Evolutionary conservation across 2,329 filamentous ascomycete species (phyloP).

Genomic region (Calonectria multiphialidica): DNA sequence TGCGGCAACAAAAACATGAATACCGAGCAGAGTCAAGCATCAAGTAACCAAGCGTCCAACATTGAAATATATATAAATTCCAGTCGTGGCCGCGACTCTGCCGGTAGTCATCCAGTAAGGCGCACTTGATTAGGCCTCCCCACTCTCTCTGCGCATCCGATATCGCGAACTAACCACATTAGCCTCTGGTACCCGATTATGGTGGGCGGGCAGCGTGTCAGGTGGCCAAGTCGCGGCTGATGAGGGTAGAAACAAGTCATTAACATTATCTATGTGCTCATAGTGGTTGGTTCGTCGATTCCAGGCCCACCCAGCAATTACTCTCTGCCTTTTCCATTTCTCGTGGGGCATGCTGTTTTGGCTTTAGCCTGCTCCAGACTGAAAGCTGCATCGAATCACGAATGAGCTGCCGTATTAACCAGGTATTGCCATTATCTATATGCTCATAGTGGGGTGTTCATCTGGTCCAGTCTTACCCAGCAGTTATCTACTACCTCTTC

Average conservation of each 20-base stretch:
- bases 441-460: too few relatives aligned
- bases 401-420: too few relatives aligned
- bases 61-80: background rate
- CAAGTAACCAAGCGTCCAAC: background rate
- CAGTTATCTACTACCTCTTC: too few relatives aligned
- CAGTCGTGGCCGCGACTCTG: background rate
- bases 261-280: slow-evolving; percentile 38
- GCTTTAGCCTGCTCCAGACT: too few relatives aligned
- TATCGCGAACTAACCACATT: slow-evolving; percentile 20
- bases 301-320: slow-evolving; percentile 33
- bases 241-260: slow-evolving; percentile 35
- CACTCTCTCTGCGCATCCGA: slow-evolving; percentile 15
- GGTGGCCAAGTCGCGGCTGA: background rate
- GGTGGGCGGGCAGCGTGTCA: slow-evolving; percentile 9
- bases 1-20: background rate
- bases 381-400: too few relatives aligned
- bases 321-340: too few relatives aligned
- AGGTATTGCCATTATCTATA: too few relatives aligned
- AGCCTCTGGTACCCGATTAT: slow-evolving; percentile 17
- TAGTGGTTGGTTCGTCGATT: slow-evolving; percentile 31
- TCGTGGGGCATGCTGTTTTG: too few relatives aligned
- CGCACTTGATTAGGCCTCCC: slow-evolving; percentile 6
- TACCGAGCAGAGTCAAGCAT: background rate
- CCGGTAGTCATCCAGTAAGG: background rate
- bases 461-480: too few relatives aligned